Conservation (phyloP, 345 rosid genomes). For the Citrus hindsii region DNA sequence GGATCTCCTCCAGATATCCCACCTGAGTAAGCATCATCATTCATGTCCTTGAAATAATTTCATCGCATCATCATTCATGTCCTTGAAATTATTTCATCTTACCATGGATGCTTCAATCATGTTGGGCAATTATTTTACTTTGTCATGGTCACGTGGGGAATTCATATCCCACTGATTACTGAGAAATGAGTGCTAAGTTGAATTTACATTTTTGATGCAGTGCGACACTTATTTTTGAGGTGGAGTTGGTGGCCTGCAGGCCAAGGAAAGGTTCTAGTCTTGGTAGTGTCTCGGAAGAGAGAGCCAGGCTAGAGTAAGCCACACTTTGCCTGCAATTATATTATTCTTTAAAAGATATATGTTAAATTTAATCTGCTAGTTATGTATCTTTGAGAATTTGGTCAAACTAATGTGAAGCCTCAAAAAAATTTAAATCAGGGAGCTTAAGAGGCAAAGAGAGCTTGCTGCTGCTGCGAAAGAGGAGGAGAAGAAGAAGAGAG, state of each 20-base stretch:
- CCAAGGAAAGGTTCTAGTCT: constrained; percentile 80
- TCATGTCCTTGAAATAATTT: background rate
- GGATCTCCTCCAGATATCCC: constrained; percentile 96
- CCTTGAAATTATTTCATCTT: background rate
- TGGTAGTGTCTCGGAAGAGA: constrained; percentile 69
- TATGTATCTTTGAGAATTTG: background rate
- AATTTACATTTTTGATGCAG: constrained; percentile 40
- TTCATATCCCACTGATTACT: background rate
- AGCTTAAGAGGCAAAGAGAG: constrained; percentile 93
- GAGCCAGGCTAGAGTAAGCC: constrained; percentile 90
- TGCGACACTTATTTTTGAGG: constrained; percentile 81
- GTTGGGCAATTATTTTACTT: background rate
- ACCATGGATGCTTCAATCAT: background rate
- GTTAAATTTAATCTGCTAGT: background rate
- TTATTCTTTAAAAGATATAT: background rate
- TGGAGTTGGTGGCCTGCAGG: constrained; percentile 72
- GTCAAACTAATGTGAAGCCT: background rate
- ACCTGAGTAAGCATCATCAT: constrained; percentile 50
- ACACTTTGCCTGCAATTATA: background rate
- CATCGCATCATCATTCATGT: background rate
- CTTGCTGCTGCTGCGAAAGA: constrained; percentile 70
- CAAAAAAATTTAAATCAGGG: constrained; percentile 34
- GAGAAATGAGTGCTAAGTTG: background rate
- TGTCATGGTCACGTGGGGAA: background rate
- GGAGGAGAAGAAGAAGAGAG: constrained; percentile 83